Evolutionary conservation across 106 monocot genomes (phyloP).

Genomic region (Phalaenopsis aphrodite): DNA sequence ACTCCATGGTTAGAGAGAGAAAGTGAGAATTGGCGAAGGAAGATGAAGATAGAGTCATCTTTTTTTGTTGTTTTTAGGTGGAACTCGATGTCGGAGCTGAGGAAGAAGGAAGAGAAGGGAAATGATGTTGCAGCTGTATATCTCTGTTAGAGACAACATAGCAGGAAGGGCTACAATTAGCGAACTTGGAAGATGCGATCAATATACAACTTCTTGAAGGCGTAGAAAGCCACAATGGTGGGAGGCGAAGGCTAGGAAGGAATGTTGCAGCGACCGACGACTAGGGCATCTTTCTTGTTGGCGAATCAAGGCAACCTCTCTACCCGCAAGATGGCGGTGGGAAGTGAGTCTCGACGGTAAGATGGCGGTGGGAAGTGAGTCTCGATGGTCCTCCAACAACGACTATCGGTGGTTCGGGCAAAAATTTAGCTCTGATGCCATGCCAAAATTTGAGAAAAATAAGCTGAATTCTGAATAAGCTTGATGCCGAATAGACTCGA

Average conservation of each 20-base stretch:
- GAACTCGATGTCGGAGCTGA: not conserved
- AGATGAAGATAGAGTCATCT: not conserved
- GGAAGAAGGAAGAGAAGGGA: not conserved
- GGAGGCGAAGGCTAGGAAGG: not conserved
- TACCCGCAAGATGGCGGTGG: too few species aligned
- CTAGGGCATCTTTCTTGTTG: conserved; percentile 20
- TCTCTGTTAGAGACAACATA: conserved; percentile 33
- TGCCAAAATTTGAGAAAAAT: too few species aligned
- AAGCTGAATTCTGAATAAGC: too few species aligned
- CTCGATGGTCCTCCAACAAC: too few species aligned
- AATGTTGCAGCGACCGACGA: not conserved
- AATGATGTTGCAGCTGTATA: too few species aligned
- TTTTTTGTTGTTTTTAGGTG: conserved; percentile 8
- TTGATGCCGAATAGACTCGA: too few species aligned
- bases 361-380: too few species aligned
- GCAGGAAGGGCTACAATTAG: conserved; percentile 41
- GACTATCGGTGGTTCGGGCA: too few species aligned
- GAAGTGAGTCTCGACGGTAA: too few species aligned
- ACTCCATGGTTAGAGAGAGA: not conserved
- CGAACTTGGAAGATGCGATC: conserved; percentile 35
- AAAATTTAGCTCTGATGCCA: too few species aligned
- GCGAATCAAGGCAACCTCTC: conserved; percentile 2
- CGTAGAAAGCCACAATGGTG: conserved; percentile 19
- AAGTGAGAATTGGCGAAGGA: not conserved
- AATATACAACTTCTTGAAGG: conserved; percentile 27